Evolutionary conservation across 2,329 filamentous ascomycete species (phyloP), one percentile per base, ranked within the genome.

Genomic region (Conoideocrella luteorostrata): DNA sequence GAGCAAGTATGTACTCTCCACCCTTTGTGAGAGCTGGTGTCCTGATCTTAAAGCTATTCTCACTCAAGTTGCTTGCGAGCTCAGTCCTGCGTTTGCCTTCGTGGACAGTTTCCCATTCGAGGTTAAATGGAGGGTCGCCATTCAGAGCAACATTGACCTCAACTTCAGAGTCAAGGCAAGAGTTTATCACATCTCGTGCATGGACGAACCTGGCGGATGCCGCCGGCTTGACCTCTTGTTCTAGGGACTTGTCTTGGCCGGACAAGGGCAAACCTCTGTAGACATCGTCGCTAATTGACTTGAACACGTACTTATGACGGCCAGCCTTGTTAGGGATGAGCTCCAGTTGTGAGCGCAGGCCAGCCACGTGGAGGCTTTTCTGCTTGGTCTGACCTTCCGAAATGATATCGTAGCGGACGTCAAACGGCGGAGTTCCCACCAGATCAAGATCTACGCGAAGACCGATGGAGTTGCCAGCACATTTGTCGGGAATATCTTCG

Each of bases 21-120:
- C 93, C 93, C 58, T 85, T 84, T 6, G 73, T 72, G 33, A 98
- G 70, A 15, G 77, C 72, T 3, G 84, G 77, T 0, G 91, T 96
- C 51, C 78, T 78, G 58, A 98, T 89, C 29, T 74, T 84, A 59
- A 83, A 82, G 18, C 71, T 66, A 39, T 78, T 70, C 2, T 69
- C 71, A 20, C 80, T 71, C 44, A 95, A 86, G 45, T 77, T 71
- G 1, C 77, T 71, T 21, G 80, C 71, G 44, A 75, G 77, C 53
- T 84, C 76, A 41, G 86, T 84, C 50, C 79, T 82, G 42, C 90
- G 80, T 65, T 86, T 94, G 44, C 90, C 90, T 44, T 89, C 86
- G 64, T 97, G 87, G 7, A 96, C 78, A 32, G 96, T 71, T 63
- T 97, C 93, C 69, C 95, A 98, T 59, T 97, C 89, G 30, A 98